Conservation (phyloP, 2,329 filamentous ascomycete species). For the Helotiales sp. region DNA sequence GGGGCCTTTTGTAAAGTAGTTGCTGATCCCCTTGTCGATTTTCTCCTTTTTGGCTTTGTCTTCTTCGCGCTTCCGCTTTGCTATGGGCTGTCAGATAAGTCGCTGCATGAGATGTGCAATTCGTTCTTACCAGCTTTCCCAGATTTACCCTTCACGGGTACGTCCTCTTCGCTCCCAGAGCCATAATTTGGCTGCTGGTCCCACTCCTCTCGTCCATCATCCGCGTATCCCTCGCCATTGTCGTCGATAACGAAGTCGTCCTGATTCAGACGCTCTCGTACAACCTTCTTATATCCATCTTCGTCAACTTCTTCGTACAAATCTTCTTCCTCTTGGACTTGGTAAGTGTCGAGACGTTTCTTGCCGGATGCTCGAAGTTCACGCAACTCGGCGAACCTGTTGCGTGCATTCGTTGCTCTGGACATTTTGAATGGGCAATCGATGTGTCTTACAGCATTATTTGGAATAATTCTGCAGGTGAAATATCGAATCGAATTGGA, state of each 20-base stretch:
- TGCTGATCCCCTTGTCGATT: slow-evolving; percentile 89
- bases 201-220: slow-evolving; percentile 96
- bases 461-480: neutral
- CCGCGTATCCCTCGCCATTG: slow-evolving; percentile 94
- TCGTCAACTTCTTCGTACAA: slow-evolving; percentile 98
- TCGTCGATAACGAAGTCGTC: slow-evolving; percentile 99
- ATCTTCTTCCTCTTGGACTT: slow-evolving; percentile 81
- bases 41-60: slow-evolving; percentile 84
- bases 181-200: slow-evolving; percentile 67
- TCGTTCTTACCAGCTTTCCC: slow-evolving; percentile 48
- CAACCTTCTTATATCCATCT: slow-evolving; percentile 95
- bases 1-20: slow-evolving; percentile 86
- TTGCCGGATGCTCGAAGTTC: slow-evolving; percentile 88
- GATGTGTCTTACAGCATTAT: slow-evolving; percentile 27
- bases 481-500: slow-evolving; percentile 8
- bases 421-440: slow-evolving; percentile 38
- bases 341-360: slow-evolving; percentile 85
- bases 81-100: slow-evolving; percentile 48
- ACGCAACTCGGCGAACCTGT: slow-evolving; percentile 76
- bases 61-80: slow-evolving; percentile 86
- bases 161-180: slow-evolving; percentile 77
- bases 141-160: slow-evolving; percentile 53
- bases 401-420: slow-evolving; percentile 40
- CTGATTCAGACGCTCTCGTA: slow-evolving; percentile 83
- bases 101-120: neutral